These are phyloP conservation scores for Eustoma russellianum DNA, from an alignment of 257 asterid genomes.

Conservation along the genomic window DNA sequence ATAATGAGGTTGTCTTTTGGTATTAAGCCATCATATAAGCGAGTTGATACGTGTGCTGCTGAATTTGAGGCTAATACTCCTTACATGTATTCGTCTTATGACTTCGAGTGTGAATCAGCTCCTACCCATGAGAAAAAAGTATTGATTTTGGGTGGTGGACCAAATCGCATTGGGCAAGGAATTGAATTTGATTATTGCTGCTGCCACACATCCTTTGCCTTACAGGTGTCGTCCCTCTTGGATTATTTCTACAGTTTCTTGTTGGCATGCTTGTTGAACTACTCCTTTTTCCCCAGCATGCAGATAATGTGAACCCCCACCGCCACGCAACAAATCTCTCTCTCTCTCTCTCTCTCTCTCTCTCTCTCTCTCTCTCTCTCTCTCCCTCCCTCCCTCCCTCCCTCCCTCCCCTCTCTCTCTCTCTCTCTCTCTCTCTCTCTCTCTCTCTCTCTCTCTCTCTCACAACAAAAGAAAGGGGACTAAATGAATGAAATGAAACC, in stretches of 20 bases:
- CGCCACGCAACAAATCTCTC: too few relatives aligned
- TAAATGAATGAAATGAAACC: too few relatives aligned
- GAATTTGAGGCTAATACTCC: conserved; percentile 98
- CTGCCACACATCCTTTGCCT: conserved; percentile 95
- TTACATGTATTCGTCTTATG: conserved; percentile 90
- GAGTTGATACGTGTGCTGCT: conserved; percentile 98
- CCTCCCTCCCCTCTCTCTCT: neutral
- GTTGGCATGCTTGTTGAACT: conserved; percentile 3
- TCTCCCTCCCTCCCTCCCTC: too few relatives aligned
- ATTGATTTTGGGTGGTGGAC: conserved; percentile 95
- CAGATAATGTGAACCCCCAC: too few relatives aligned
- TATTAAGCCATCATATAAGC: conserved; percentile 78
- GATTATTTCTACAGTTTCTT: conserved; percentile 10
- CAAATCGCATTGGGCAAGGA: conserved; percentile 98
- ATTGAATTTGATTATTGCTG: conserved; percentile 98
- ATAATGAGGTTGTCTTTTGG: conserved; percentile 65
- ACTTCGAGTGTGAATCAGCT: conserved; percentile 77
- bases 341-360: too few relatives aligned
- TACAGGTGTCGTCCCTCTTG: conserved; percentile 53
- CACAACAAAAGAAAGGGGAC: too few relatives aligned
- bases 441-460: too few relatives aligned
- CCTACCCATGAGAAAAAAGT: conserved; percentile 76
- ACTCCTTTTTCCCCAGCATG: neutral
- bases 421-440: too few relatives aligned
- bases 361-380: too few relatives aligned